These are phyloP conservation scores for Blastomyces percursus DNA, from an alignment of 2,329 filamentous ascomycete genomes.

Conservation along the genomic window DNA sequence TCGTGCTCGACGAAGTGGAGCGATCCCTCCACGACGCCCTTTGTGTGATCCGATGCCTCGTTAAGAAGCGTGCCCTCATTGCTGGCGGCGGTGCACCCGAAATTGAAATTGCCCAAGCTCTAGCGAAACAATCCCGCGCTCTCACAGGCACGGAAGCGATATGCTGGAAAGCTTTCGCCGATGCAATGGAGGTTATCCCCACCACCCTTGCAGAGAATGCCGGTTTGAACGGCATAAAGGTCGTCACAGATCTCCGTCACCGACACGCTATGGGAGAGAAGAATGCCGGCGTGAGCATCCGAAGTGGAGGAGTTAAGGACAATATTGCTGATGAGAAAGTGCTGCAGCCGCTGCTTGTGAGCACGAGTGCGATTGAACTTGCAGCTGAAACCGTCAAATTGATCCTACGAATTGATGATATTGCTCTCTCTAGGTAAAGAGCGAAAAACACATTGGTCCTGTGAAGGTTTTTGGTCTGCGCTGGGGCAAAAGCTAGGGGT, in stretches of 20 bases:
- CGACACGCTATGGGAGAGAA: constrained; percentile 90
- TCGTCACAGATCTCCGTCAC: constrained; percentile 90
- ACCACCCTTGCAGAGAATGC: constrained; percentile 96
- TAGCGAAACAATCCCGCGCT: constrained; percentile 70
- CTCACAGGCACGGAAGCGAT: constrained; percentile 88
- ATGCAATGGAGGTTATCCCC: constrained; percentile 93
- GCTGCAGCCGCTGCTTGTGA: constrained; percentile 87
- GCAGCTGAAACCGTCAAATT: constrained; percentile 98
- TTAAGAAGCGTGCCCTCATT: constrained; percentile 99
- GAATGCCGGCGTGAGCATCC: constrained; percentile 96
- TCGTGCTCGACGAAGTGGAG: constrained; percentile 96
- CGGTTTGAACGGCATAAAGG: constrained; percentile 95
- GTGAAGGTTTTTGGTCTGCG: not conserved
- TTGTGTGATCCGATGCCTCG: constrained; percentile 90
- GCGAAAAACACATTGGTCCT: not conserved
- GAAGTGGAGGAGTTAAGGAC: constrained; percentile 90
- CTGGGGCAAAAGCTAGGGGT: not conserved
- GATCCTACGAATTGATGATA: constrained; percentile 61
- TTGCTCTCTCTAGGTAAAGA: constrained; percentile 42
- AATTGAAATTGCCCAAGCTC: constrained; percentile 84
- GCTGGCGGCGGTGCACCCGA: constrained; percentile 93
- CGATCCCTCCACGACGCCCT: constrained; percentile 93
- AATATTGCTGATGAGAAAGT: constrained; percentile 98
- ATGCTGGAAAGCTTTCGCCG: constrained; percentile 98
- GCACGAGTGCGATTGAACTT: constrained; percentile 93